phyloP scores from a whole-genome alignment of 441 rosid genomes.

The Pelargonium myrrhifolium region DNA sequence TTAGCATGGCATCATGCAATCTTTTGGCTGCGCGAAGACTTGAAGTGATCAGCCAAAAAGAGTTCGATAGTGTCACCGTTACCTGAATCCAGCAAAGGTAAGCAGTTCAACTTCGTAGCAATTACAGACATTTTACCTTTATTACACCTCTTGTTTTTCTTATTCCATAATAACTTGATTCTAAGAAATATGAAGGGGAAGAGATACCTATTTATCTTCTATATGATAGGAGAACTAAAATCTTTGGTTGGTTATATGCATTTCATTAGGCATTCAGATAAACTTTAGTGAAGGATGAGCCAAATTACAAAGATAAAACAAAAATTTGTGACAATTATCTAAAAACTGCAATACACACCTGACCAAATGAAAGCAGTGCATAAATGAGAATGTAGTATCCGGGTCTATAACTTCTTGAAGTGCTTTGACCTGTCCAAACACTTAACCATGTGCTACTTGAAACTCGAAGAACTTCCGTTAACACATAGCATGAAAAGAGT shows the following conservation, averaged over 20 bases:
- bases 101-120: not conserved
- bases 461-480: conserved; percentile 75
- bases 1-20: conserved; percentile 91
- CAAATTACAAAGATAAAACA: not conserved
- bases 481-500: conserved; percentile 64
- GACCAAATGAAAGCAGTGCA: conserved; percentile 67
- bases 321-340: conserved; percentile 1
- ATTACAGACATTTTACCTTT: not conserved
- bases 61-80: conserved; percentile 62
- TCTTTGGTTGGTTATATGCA: not conserved
- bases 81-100: conserved; percentile 45
- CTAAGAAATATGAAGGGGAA: not conserved
- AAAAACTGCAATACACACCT: conserved; percentile 40
- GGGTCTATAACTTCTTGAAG: conserved; percentile 52
- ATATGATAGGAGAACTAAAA: not conserved
- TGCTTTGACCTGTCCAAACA: conserved; percentile 79
- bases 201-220: not conserved
- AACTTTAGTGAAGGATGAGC: not conserved
- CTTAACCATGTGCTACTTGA: conserved; percentile 99
- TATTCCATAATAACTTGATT: not conserved
- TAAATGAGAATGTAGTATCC: conserved; percentile 67
- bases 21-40: conserved; percentile 84
- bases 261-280: not conserved
- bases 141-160: not conserved
- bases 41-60: conserved; percentile 85